phyloP scores from a whole-genome alignment of 2,329 filamentous ascomycete genomes.

The Knufia fluminis region DNA sequence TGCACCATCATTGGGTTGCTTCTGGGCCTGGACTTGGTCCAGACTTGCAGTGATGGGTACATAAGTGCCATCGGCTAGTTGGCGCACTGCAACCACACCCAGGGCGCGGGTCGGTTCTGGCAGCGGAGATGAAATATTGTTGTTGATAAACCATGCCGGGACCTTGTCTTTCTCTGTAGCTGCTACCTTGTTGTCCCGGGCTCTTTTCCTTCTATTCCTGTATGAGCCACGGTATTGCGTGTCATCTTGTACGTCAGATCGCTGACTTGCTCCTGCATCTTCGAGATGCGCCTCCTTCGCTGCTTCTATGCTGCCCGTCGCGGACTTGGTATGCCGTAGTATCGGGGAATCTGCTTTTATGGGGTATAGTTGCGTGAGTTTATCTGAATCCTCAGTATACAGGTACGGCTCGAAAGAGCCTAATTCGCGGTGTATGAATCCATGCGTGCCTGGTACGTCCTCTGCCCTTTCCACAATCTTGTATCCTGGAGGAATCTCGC shows the following conservation, averaged over 20 bases:
- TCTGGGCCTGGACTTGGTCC: constrained; percentile 1
- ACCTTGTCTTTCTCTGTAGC: constrained; percentile 9
- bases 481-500: constrained; percentile 2
- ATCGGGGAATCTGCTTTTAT: background rate
- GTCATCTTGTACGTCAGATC: background rate
- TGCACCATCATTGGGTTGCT: background rate
- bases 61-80: background rate
- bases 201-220: constrained; percentile 15
- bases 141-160: constrained; percentile 18
- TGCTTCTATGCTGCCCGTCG: background rate
- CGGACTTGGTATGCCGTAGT: background rate
- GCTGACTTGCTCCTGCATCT: background rate
- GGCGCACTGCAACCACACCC: background rate
- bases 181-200: constrained; percentile 11
- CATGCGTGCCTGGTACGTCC: background rate
- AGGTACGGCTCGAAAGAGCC: background rate
- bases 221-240: constrained; percentile 16
- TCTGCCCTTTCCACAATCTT: background rate
- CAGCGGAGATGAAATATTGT: constrained; percentile 12
- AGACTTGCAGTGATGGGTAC: background rate
- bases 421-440: background rate
- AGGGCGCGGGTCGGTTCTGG: background rate
- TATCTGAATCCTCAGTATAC: background rate
- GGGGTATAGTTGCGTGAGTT: background rate
- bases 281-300: background rate